Evolutionary conservation across 352 stramenopile genomes (phyloP), one percentile per base, ranked within the genome.

Genomic region (Globisporangium viniferum): DNA sequence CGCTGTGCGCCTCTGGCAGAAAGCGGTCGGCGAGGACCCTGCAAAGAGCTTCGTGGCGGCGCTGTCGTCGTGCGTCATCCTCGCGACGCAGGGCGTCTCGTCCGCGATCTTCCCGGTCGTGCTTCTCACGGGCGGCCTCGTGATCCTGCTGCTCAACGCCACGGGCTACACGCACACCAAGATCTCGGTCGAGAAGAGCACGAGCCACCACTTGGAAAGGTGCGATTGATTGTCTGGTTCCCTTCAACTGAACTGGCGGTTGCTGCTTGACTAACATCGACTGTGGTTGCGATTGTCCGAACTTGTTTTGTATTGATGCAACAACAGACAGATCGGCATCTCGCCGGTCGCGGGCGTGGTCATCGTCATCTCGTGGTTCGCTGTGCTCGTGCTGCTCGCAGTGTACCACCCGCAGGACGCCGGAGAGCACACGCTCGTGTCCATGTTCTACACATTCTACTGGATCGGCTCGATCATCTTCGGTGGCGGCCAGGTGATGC

Each of bases 381-480:
- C 62, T 8, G 75, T 95, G 48, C 74, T 98, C 24, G 69, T 90
- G 18, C 44, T 84, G 8, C 73, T 91, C 24, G 78, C 79, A 35
- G 57, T 88, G 59, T 80, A 82, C 48, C 71, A 83, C 62, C 78
- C 81, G 33, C 76, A 87, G 61, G 71, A 85, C 55, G 70, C 36
- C 15, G 66, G 57, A 12, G 61, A 77, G 10, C 73, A 82, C 65
- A 81, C 79, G 6, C 67, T 81, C 18, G 56, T 80, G 59, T 83
- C 78, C 20, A 68, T 86, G 10, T 99, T 99, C 72, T 96, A 97
- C 74, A 78, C 89, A 24, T 95, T 98, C 75, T 99, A 96, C 71
- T 93, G 93, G 71, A 97, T 98, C 68, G 96, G 96, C 41, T 96
- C 83, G 31, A 95, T 98, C 65, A 98, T 98, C 71, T 99, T 98